Evolutionary conservation across 805 yeast genomes (phyloP), one percentile per base, ranked within the genome.

Genomic region (Kuraishia borneana): DNA sequence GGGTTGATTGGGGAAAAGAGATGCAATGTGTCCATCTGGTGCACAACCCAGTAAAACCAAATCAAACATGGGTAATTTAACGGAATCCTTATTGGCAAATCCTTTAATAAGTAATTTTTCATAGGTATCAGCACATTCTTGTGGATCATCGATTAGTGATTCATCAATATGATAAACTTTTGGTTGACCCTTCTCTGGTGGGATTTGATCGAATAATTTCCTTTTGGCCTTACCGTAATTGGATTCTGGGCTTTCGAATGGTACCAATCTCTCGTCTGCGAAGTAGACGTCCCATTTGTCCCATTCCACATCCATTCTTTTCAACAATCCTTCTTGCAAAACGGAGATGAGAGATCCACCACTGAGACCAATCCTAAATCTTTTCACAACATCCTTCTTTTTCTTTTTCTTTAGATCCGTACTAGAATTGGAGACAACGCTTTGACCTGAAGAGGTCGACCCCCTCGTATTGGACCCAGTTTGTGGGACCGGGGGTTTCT

Each of bases 1-100:
- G 45, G 83, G 92, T 50, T 83, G 92, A 52, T 81, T 80, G 17
- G 98, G 98, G 65, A 89, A 89, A 36, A 89, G 69, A n/a, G 95
- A 85, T 34, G 96, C 95, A 50, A 85, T 83, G 56, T 89, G 98
- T 17, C 98, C 98, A 56, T 89, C 98, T 3, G 97, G 97, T 1
- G 98, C 98, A 65, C 97, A 89, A 18, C 98, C 98, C 39, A 92
- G 66, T 43, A 92, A 63, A 41, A 92, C 71, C 35, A 92, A 61
- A 56, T 92, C 97, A 60, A 92, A 89, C 74, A 84, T 77, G 39
- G 98, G 98, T 41, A 89, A 68, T 59, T 88, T 87, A 37, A 92
- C 98, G 13, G 95, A 80, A 57, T 92, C 97, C 54, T 94, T 89
- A 35, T 83, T 87, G 8, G 98, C 98, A 62, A 92, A 92, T 35